phyloP scores from a whole-genome alignment of 192 early-diverging fungal species.

The Linderina pennispora region DNA sequence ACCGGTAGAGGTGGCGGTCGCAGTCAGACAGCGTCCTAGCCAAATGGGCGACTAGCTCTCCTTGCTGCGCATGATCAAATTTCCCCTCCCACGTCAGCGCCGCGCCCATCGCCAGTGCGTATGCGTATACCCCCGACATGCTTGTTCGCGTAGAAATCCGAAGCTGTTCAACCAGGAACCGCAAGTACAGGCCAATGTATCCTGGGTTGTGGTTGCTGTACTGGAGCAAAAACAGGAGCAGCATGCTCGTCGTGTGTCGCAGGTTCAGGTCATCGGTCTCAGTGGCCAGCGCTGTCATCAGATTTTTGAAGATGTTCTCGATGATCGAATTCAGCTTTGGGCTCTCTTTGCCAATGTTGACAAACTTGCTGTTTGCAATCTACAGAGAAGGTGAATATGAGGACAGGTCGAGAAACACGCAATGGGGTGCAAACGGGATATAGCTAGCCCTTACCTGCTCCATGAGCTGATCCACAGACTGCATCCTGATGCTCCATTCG shows the following conservation, averaged over 20 bases:
- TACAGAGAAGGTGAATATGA: too few species aligned
- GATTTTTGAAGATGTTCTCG: conserved; percentile 12
- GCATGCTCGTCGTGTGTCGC: conserved; percentile 19
- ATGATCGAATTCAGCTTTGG: too few species aligned
- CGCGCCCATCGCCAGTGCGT: conserved; percentile 23
- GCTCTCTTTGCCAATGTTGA: conserved; percentile 5
- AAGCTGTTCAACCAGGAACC: conserved; percentile 23
- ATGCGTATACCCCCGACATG: conserved; percentile 13
- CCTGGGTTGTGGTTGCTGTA: conserved; percentile 21
- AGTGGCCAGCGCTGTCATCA: conserved; percentile 19
- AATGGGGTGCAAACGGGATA: too few species aligned
- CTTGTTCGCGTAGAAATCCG: conserved; percentile 9
- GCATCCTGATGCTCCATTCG: too few species aligned
- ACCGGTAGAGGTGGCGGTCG: conserved; percentile 17
- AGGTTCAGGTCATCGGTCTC: conserved; percentile 20
- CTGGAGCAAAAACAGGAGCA: conserved; percentile 27
- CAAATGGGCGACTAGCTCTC: conserved; percentile 6
- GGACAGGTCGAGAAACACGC: too few species aligned
- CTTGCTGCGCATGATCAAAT: conserved; percentile 2
- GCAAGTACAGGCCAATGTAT: conserved; percentile 15
- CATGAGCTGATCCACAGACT: too few species aligned
- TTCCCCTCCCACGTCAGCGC: conserved; percentile 17
- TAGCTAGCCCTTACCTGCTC: too few species aligned
- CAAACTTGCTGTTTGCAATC: conserved; percentile 18
- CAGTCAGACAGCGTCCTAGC: conserved; percentile 12